These are phyloP conservation scores for Elongisporangium prolatum DNA, from an alignment of 352 stramenopile genomes.

Conservation along the genomic window DNA sequence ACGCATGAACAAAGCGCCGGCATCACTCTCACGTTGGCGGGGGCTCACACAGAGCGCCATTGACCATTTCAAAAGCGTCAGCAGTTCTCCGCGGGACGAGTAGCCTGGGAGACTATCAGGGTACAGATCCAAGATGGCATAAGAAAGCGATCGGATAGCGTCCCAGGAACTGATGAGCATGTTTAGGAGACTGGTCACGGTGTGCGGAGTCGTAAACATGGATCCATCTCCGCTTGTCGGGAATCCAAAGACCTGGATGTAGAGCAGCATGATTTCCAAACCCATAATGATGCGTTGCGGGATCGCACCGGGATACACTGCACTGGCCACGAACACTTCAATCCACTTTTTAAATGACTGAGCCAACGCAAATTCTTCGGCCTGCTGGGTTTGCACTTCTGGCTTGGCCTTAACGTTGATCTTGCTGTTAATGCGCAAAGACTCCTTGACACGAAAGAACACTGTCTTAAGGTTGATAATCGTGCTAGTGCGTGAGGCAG, in stretches of 20 bases:
- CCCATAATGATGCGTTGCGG: slow-evolving; percentile 68
- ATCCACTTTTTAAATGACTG: slow-evolving; percentile 61
- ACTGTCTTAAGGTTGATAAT: slow-evolving; percentile 75
- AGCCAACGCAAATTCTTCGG: slow-evolving; percentile 27
- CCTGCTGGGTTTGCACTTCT: slow-evolving; percentile 12
- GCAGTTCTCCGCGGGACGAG: slow-evolving; percentile 30
- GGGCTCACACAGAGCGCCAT: slow-evolving; percentile 66
- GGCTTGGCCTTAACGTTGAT: slow-evolving; percentile 1
- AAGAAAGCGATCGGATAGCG: slow-evolving; percentile 61
- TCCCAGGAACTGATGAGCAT: slow-evolving; percentile 81
- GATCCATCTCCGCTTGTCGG: slow-evolving; percentile 6
- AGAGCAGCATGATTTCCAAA: slow-evolving; percentile 65
- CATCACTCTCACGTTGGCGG: slow-evolving; percentile 79
- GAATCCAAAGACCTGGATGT: slow-evolving; percentile 71
- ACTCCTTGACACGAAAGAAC: slow-evolving; percentile 72
- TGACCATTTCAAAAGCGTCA: slow-evolving; percentile 58
- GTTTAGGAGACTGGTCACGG: slow-evolving; percentile 68
- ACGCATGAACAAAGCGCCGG: slow-evolving; percentile 81
- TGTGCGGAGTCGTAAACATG: slow-evolving; percentile 49
- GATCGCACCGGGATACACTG: slow-evolving; percentile 59
- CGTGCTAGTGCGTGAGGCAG: slow-evolving; percentile 61
- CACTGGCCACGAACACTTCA: slow-evolving; percentile 56
- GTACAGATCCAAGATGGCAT: slow-evolving; percentile 67
- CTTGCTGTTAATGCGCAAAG: slow-evolving; percentile 46
- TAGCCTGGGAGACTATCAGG: slow-evolving; percentile 58